Evolutionary conservation across 441 rosid genomes (phyloP).

Genomic region (Brassica balearica): DNA sequence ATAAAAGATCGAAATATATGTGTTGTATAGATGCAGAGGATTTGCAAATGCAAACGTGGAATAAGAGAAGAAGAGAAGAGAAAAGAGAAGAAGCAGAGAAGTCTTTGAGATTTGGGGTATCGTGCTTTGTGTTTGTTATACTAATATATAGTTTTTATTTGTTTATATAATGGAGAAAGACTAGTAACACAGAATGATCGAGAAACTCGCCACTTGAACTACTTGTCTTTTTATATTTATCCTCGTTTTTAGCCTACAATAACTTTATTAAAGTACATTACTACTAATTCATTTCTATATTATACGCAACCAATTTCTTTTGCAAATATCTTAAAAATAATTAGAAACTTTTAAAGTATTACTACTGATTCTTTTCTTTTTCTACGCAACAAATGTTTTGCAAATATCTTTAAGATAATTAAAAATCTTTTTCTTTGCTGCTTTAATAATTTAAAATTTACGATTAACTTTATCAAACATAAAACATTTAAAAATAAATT

Average conservation of each 20-base stretch:
- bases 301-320: too few species aligned
- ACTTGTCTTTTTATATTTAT: conserved; percentile 22
- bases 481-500: neutral
- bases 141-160: neutral
- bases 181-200: conserved; percentile 32
- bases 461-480: neutral
- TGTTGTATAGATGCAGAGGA: conserved; percentile 6
- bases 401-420: neutral
- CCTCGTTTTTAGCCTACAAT: conserved; percentile 22
- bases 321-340: too few species aligned
- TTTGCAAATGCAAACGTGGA: conserved; percentile 22
- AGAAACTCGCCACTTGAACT: conserved; percentile 41
- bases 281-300: too few species aligned
- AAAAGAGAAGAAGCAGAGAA: neutral
- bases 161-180: neutral
- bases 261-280: too few species aligned
- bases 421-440: neutral
- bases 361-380: neutral
- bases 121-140: conserved; percentile 28
- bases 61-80: conserved; percentile 20
- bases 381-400: neutral
- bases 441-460: neutral
- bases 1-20: neutral
- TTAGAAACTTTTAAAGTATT: neutral
- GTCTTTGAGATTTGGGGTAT: conserved; percentile 25